A percentile compares a stretch with the other conserved stretches of the same genome.
Conservation (phyloP, 2,329 filamentous ascomycete species). For the Fusarium lateritium region DNA sequence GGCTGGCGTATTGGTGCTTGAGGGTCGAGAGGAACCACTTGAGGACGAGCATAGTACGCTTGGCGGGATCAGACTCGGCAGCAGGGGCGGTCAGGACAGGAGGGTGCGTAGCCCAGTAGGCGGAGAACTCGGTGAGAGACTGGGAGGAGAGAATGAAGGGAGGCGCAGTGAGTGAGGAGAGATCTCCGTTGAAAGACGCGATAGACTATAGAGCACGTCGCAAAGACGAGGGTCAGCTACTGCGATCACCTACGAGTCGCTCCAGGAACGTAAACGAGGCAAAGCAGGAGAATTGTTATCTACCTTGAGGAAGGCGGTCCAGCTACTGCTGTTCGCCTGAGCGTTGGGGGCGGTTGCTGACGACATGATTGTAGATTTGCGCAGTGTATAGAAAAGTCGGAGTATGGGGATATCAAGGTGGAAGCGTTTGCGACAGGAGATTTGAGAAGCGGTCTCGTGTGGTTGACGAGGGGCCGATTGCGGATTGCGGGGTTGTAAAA, state of each 20-base stretch:
- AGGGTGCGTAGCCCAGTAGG: slow-evolving; percentile 87
- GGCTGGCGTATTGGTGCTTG: slow-evolving; percentile 84
- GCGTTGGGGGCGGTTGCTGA: slow-evolving; percentile 50
- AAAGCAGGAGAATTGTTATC: slow-evolving; percentile 18
- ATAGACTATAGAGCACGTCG: slow-evolving; percentile 69
- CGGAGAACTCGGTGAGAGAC: slow-evolving; percentile 84
- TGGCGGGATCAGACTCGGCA: slow-evolving; percentile 82
- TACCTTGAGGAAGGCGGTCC: slow-evolving; percentile 69
- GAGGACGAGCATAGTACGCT: slow-evolving; percentile 87
- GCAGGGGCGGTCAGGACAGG: slow-evolving; percentile 85
- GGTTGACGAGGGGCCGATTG: slow-evolving; percentile 44
- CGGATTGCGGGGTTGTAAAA: slow-evolving; percentile 48
- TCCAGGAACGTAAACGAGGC: neutral
- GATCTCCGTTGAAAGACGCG: slow-evolving; percentile 85
- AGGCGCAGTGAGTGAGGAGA: slow-evolving; percentile 84
- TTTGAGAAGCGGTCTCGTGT: slow-evolving; percentile 39
- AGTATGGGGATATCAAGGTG: slow-evolving; percentile 10
- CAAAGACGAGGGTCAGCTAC: slow-evolving; percentile 32
- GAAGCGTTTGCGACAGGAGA: slow-evolving; percentile 29
- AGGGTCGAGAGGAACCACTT: slow-evolving; percentile 97
- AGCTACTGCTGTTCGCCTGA: slow-evolving; percentile 62
- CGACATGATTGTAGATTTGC: slow-evolving; percentile 49
- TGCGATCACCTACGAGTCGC: slow-evolving; percentile 20
- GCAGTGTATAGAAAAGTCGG: slow-evolving; percentile 10
- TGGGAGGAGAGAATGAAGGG: slow-evolving; percentile 86